Conservation (phyloP, 345 rosid species). For the Litchi chinensis region DNA sequence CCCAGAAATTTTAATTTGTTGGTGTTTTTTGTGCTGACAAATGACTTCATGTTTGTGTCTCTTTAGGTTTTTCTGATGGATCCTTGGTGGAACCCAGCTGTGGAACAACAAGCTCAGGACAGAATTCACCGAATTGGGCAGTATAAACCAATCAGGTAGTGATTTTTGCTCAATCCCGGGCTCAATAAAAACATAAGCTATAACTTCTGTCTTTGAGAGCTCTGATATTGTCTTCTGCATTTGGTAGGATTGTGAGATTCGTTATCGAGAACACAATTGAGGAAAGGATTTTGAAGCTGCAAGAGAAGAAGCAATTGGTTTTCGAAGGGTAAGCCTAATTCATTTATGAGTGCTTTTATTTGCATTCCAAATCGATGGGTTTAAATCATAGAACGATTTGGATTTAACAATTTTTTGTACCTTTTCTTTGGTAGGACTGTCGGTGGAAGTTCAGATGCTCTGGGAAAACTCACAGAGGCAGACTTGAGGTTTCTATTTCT, state of each 20-base stretch:
- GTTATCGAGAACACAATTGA: slow-evolving; percentile 90
- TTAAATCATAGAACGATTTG: neutral
- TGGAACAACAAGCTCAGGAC: slow-evolving; percentile 95
- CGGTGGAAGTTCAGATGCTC: slow-evolving; percentile 83
- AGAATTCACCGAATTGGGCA: slow-evolving; percentile 98
- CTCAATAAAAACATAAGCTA: neutral
- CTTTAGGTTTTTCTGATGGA: slow-evolving; percentile 95
- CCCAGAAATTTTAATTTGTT: neutral
- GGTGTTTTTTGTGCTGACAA: neutral
- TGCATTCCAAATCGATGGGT: neutral
- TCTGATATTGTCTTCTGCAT: slow-evolving; percentile 5
- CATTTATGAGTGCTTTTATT: neutral
- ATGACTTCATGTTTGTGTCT: slow-evolving; percentile 1
- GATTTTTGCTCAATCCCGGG: slow-evolving; percentile 10
- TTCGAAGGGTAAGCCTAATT: slow-evolving; percentile 80
- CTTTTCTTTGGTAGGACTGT: slow-evolving; percentile 58
- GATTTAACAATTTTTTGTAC: slow-evolving; percentile 2
- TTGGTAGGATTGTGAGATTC: slow-evolving; percentile 74
- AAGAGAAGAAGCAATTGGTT: slow-evolving; percentile 89
- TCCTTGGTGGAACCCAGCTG: slow-evolving; percentile 99
- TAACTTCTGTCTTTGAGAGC: slow-evolving; percentile 11
- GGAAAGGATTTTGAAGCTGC: slow-evolving; percentile 92
- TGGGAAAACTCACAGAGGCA: slow-evolving; percentile 74
- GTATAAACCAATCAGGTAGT: slow-evolving; percentile 91
- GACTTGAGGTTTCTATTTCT: slow-evolving; percentile 78